Percentiles rank a stretch among this genome's conserved stretches.
phyloP scores from a whole-genome alignment of 2,329 filamentous ascomycete species.

The Colletotrichum sp. region DNA sequence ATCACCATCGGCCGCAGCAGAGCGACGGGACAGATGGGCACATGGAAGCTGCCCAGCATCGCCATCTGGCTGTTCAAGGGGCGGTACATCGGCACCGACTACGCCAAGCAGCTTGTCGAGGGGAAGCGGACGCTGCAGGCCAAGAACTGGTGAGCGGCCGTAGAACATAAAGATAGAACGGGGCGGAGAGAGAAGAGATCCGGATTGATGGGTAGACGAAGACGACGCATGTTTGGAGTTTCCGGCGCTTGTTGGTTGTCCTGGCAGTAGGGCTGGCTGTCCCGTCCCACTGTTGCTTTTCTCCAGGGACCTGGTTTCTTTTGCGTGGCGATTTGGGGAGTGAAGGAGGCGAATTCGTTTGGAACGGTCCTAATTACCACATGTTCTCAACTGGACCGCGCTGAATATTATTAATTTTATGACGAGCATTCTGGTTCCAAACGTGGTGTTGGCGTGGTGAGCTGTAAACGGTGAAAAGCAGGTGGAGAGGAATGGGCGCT shows the following conservation, averaged over 20 bases:
- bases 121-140: conserved; percentile 10
- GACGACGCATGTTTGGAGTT: background rate
- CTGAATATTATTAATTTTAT: background rate
- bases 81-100: conserved; percentile 28
- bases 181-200: rapidly evolving
- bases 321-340: background rate
- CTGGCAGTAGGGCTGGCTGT: background rate
- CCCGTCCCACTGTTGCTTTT: background rate
- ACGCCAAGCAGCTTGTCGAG: conserved; percentile 5
- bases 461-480: background rate
- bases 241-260: background rate
- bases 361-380: background rate
- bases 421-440: background rate
- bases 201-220: background rate
- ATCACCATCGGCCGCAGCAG: conserved; percentile 45
- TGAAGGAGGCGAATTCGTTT: background rate
- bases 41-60: conserved; percentile 35
- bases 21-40: conserved; percentile 36
- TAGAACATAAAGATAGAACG: background rate
- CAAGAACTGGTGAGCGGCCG: conserved; percentile 3
- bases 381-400: background rate
- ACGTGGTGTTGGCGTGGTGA: background rate
- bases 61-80: conserved; percentile 38
- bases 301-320: background rate
- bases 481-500: background rate